phyloP scores from a whole-genome alignment of 495 filamentous ascomycete species.

The Xylaria telfairii region DNA sequence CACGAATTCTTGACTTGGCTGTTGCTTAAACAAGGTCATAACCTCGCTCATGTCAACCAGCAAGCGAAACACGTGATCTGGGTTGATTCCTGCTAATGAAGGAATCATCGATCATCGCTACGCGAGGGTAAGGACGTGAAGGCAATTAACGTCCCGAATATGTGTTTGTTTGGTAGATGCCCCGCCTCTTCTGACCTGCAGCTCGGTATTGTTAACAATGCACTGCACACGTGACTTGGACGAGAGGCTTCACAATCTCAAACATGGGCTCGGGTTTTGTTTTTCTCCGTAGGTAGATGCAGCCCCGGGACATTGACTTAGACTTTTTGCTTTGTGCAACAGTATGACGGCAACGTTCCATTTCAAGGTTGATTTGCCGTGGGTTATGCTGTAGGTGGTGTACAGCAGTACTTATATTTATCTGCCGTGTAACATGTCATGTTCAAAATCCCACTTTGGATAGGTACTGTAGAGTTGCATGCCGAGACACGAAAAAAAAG shows the following conservation, averaged over 20 bases:
- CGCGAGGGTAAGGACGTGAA: background rate
- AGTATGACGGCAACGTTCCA: background rate
- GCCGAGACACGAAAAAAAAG: background rate
- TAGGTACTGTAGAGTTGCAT: slow-evolving; percentile 2
- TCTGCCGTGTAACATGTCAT: slow-evolving; percentile 1
- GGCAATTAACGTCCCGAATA: background rate
- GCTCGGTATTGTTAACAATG: background rate
- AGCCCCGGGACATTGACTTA: background rate
- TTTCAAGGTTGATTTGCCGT: too few relatives aligned
- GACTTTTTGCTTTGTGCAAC: background rate
- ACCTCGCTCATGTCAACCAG: slow-evolving; percentile 2
- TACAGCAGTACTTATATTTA: background rate
- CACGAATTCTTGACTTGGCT: background rate
- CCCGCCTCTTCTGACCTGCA: slow-evolving; percentile 10
- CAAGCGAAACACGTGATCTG: background rate
- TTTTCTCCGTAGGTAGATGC: background rate
- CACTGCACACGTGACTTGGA: slow-evolving; percentile 6
- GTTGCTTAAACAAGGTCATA: background rate
- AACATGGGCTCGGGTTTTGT: background rate
- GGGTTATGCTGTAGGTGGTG: background rate
- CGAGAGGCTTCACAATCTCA: background rate
- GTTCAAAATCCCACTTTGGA: slow-evolving; percentile 4
- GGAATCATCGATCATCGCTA: background rate
- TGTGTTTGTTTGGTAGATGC: background rate
- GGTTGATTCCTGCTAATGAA: background rate